phyloP scores from a whole-genome alignment of 495 filamentous ascomycete genomes.

The Lophium mytilinum region DNA sequence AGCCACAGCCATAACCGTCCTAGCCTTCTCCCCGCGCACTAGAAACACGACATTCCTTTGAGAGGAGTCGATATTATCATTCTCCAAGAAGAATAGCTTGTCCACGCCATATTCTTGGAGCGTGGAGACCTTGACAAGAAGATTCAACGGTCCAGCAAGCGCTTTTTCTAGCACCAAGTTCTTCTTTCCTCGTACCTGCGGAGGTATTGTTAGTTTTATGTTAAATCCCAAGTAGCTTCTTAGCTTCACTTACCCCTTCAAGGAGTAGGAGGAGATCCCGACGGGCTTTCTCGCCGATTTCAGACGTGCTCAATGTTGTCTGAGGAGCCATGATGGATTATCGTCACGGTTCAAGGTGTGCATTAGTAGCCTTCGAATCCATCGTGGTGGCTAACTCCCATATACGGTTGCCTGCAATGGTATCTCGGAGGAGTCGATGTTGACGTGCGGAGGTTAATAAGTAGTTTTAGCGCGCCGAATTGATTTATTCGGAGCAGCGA shows the following conservation, averaged over 20 bases:
- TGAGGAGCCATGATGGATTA: conserved; percentile 50
- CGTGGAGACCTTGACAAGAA: conserved; percentile 88
- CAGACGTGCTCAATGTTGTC: conserved; percentile 67
- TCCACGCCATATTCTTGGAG: conserved; percentile 93
- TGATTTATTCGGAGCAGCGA: too few relatives aligned
- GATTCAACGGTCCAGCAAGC: conserved; percentile 78
- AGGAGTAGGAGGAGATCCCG: conserved; percentile 80
- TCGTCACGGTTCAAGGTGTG: background rate
- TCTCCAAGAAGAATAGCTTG: conserved; percentile 90
- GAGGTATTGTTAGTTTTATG: conserved; percentile 10
- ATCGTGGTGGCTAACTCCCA: background rate
- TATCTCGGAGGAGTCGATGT: too few relatives aligned
- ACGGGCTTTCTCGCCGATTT: conserved; percentile 72
- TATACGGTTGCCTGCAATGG: background rate
- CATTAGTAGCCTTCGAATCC: background rate
- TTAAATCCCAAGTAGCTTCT: conserved; percentile 9
- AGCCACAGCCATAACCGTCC: conserved; percentile 73
- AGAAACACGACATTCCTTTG: conserved; percentile 95
- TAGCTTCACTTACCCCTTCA: conserved; percentile 73
- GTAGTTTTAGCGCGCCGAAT: too few relatives aligned
- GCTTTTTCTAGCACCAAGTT: conserved; percentile 89
- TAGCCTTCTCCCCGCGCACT: conserved; percentile 76
- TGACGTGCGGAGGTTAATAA: too few relatives aligned
- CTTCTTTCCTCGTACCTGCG: conserved; percentile 93
- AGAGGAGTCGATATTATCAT: conserved; percentile 83